phyloP scores from a whole-genome alignment of 2,329 filamentous ascomycete species.

The Xylaria sp. region DNA sequence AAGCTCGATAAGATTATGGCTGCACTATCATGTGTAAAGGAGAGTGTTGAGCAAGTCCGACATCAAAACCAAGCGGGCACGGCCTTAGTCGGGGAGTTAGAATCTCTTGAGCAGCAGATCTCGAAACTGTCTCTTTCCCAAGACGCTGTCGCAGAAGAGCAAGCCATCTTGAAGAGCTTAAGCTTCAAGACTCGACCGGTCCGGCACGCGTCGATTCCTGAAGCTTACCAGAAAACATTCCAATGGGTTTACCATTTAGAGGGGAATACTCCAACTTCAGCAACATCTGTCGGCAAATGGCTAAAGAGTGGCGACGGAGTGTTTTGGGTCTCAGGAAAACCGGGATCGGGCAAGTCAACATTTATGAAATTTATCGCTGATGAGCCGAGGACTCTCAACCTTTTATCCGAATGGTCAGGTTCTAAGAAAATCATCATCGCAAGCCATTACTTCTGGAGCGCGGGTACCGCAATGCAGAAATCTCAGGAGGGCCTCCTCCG shows the following conservation, averaged over 20 bases:
- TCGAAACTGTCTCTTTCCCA: neutral
- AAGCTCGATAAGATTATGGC: neutral
- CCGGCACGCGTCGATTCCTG: neutral
- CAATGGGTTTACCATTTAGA: neutral
- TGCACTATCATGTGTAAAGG: neutral
- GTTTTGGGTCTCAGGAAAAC: neutral
- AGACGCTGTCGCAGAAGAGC: neutral
- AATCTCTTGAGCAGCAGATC: neutral
- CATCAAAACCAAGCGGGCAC: neutral
- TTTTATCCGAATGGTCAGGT: neutral
- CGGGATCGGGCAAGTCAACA: neutral
- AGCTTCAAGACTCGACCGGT: neutral
- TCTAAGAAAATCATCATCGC: neutral
- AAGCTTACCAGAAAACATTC: neutral
- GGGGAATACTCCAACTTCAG: neutral
- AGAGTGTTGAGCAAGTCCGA: neutral
- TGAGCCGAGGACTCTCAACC: neutral
- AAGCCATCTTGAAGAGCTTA: neutral
- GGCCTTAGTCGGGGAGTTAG: neutral
- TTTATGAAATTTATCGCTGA: neutral
- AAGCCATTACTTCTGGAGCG: neutral
- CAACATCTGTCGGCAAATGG: neutral
- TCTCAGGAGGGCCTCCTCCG: neutral
- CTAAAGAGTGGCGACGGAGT: neutral
- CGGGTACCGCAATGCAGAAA: neutral